Base-by-base conservation (phyloP, 2,329 filamentous ascomycete species). In the Colletotrichum sp. region DNA sequence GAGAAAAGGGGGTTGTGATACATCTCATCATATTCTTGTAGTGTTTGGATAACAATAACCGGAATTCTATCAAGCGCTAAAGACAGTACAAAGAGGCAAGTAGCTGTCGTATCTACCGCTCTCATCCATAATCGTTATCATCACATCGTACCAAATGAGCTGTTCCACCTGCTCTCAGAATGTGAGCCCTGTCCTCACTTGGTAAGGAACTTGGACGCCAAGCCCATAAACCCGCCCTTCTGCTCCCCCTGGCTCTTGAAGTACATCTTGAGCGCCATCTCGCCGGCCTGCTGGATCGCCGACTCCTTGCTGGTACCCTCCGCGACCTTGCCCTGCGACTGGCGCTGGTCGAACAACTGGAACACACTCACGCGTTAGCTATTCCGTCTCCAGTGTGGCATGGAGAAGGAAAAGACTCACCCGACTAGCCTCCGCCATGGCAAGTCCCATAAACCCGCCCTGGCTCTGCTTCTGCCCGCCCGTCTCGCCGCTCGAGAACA, bases 201-300 rank as follows among this genome's bases (percentile, higher is more conserved):
- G 34, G 81, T 81, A 79, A 90, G 79, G 74, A 89, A 90, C 83
- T 90, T 88, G 79, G 84, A 84, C 79, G 88, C 74, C 68, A 91
- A 80, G 7, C 88, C 83, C 28, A 84, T 88, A 74, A 93, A 80
- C 3, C 91, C 89, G 2, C 85, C 84, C n/a, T 86, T 83, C 43
- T 88, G 86, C 78, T 88, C 84, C 24, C 90, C 90, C 83, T 95
- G 90, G 80, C 90, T 92, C 91, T 98, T 96, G 88, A 98, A 87
- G 85, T 96, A 98, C 92, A 98, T 94, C 90, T 98, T 96, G 80
- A 98, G 85, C 4, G 96, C 96, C 90, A 95, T 94, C 89, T 98
- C 93, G 3, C 93, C 96, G 5, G 96, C 96, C 83, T 93, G 88
- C 82, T 94, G 92, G 63, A 98, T 88, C 66, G 92, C 95, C 64